phyloP scores from a whole-genome alignment of 805 yeast genomes.

The Hanseniaspora pseudoguilliermondii region DNA sequence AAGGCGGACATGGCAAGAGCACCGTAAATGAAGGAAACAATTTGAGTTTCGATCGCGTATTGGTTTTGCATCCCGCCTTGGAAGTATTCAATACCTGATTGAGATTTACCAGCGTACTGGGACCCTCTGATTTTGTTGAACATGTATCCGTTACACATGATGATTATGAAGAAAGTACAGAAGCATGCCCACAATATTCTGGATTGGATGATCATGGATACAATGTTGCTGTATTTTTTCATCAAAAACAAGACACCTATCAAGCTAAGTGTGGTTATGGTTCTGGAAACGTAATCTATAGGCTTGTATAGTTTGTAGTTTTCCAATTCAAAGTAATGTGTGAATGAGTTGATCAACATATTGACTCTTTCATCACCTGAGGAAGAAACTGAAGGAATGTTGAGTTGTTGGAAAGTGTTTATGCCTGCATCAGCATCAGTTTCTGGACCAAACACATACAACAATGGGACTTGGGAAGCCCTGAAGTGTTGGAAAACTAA shows the following conservation, averaged over 20 bases:
- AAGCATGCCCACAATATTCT: slow-evolving; percentile 61
- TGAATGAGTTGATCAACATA: slow-evolving; percentile 23
- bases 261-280: slow-evolving; percentile 27
- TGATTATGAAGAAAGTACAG: slow-evolving; percentile 46
- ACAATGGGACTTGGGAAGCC: slow-evolving; percentile 66
- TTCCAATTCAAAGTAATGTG: slow-evolving; percentile 18
- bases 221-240: slow-evolving; percentile 26
- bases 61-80: slow-evolving; percentile 56
- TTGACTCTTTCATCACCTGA: slow-evolving; percentile 28
- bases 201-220: slow-evolving; percentile 34
- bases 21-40: slow-evolving; percentile 63
- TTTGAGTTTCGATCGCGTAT: slow-evolving; percentile 80
- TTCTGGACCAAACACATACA: slow-evolving; percentile 49
- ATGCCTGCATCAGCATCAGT: slow-evolving; percentile 30
- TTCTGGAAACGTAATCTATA: slow-evolving; percentile 28
- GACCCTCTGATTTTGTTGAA: slow-evolving; percentile 71
- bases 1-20: slow-evolving; percentile 48
- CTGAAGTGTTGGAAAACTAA: slow-evolving; percentile 33
- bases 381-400: slow-evolving; percentile 22
- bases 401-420: slow-evolving; percentile 21
- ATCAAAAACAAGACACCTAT: slow-evolving; percentile 27
- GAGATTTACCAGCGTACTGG: slow-evolving; percentile 36
- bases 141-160: slow-evolving; percentile 86
- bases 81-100: slow-evolving; percentile 39
- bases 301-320: slow-evolving; percentile 29